Evolutionary conservation across 495 filamentous ascomycete genomes (phyloP).

Genomic region (Penicillium daleae): DNA sequence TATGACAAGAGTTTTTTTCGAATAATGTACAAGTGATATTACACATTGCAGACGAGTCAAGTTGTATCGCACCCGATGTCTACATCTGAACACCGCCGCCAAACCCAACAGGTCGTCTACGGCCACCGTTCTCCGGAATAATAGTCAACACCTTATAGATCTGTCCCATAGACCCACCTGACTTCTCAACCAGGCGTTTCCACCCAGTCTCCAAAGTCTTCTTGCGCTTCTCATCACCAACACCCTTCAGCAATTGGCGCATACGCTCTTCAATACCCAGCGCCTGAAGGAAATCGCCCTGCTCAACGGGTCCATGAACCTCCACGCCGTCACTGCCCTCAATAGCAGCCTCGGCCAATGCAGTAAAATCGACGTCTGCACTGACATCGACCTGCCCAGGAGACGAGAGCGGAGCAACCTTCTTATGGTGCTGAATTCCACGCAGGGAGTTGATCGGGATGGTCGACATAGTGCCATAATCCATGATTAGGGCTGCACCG

Average conservation of each 20-base stretch:
- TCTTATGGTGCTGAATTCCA: conserved; percentile 75
- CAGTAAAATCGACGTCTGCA: conserved; percentile 90
- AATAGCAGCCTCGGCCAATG: conserved; percentile 79
- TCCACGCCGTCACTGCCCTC: conserved; percentile 77
- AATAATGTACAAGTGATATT: neutral
- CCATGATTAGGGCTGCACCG: conserved; percentile 88
- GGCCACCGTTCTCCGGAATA: conserved; percentile 76
- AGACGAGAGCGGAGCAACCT: conserved; percentile 72
- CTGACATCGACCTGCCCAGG: conserved; percentile 84
- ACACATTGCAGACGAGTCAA: neutral
- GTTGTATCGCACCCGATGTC: neutral
- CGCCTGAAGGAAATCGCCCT: conserved; percentile 72
- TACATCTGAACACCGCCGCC: conserved; percentile 67
- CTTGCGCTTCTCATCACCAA: conserved; percentile 54
- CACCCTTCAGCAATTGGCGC: conserved; percentile 60
- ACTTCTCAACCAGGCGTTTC: conserved; percentile 76
- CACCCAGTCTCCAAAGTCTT: conserved; percentile 72
- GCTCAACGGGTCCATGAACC: conserved; percentile 90
- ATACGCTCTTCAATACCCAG: conserved; percentile 85
- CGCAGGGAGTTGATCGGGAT: conserved; percentile 86
- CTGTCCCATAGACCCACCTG: conserved; percentile 84
- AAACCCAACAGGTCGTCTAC: conserved; percentile 84
- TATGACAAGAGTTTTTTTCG: neutral
- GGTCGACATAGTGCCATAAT: conserved; percentile 81
- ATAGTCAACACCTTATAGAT: conserved; percentile 93